A percentile compares a stretch with the other conserved stretches of the same genome.
These are phyloP conservation scores for Scheffersomyces quercinus DNA, from an alignment of 1,139 yeast genomes.

Conservation along the genomic window DNA sequence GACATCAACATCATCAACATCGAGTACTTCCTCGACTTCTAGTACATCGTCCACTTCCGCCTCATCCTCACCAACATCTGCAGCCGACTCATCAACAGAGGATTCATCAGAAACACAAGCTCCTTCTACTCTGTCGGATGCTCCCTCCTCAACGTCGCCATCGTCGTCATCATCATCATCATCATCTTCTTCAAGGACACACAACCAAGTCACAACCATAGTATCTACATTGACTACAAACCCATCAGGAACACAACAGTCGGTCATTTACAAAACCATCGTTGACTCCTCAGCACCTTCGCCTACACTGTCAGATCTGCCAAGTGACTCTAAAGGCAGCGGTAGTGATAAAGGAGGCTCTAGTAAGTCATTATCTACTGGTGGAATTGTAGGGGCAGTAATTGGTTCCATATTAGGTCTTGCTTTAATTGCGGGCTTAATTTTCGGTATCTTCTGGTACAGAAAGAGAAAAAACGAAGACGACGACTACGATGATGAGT, in stretches of 20 bases:
- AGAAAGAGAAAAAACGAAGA: constrained; percentile 33
- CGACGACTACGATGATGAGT: constrained; percentile 39
- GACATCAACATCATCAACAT: constrained; percentile 10
- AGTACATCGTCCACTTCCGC: constrained; percentile 8
- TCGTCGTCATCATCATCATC: constrained; percentile 10
- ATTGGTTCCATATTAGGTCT: constrained; percentile 63
- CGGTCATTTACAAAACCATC: constrained; percentile 14
- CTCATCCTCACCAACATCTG: constrained; percentile 9
- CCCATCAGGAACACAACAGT: constrained; percentile 8
- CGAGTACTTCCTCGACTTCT: constrained; percentile 12
- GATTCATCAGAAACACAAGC: constrained; percentile 10
- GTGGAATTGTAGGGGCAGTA: constrained; percentile 75
- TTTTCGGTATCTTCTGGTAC: constrained; percentile 46
- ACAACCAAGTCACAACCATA: constrained; percentile 15
- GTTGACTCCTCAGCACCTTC: constrained; percentile 8
- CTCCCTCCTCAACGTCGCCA: constrained; percentile 9
- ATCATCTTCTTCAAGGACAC: constrained; percentile 14
- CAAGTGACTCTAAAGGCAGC: constrained; percentile 4
- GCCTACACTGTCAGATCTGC: constrained; percentile 7
- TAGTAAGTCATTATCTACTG: constrained; percentile 44
- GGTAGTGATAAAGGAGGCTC: constrained; percentile 10
- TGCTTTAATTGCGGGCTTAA: constrained; percentile 16
- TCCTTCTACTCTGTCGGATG: constrained; percentile 12
- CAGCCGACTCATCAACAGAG: constrained; percentile 9
- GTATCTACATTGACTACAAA: constrained; percentile 11